Percentiles rank a stretch among this genome's conserved stretches.
Evolutionary conservation across 208 protist genomes (phyloP).

Genomic region (Paratrypanosoma confusum): DNA sequence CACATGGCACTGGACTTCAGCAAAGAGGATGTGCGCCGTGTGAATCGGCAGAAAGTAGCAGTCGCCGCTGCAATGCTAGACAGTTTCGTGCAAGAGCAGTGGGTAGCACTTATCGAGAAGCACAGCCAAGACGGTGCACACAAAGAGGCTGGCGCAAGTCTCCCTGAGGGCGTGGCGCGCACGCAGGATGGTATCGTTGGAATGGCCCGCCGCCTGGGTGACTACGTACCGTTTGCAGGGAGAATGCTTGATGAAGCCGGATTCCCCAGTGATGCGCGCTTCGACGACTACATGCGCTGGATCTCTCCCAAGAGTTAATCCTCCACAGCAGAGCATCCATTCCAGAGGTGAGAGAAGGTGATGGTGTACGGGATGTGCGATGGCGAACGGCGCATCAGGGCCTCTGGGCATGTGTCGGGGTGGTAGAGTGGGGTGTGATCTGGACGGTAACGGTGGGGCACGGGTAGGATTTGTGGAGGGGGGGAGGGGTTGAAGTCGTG

Average conservation of each 20-base stretch:
- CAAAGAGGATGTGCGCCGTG: slow-evolving; percentile 41
- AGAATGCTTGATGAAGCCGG: slow-evolving; percentile 52
- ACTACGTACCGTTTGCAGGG: slow-evolving; percentile 47
- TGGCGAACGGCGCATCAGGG: no score
- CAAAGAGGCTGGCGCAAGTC: neutral
- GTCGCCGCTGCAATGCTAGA: slow-evolving; percentile 68
- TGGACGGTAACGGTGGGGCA: no score
- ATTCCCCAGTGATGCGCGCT: slow-evolving; percentile 59
- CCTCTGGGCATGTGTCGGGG: no score
- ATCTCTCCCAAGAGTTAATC: no score
- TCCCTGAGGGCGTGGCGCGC: no score
- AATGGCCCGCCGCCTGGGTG: slow-evolving; percentile 40
- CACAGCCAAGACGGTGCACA: no score
- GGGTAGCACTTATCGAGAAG: slow-evolving; percentile 16
- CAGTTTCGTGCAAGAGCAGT: slow-evolving; percentile 33
- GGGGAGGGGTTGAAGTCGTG: no score
- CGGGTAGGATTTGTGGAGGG: no score
- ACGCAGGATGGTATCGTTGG: slow-evolving; percentile 7
- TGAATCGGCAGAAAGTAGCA: slow-evolving; percentile 73
- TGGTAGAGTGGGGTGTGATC: no score
- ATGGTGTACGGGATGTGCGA: no score
- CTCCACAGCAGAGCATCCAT: no score
- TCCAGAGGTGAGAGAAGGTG: no score
- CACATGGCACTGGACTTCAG: slow-evolving; percentile 59
- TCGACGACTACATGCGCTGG: slow-evolving; percentile 76